A percentile compares a stretch with the other conserved stretches of the same genome.
Conservation (phyloP, 352 stramenopile species). For the Saprolegnia diclina region DNA sequence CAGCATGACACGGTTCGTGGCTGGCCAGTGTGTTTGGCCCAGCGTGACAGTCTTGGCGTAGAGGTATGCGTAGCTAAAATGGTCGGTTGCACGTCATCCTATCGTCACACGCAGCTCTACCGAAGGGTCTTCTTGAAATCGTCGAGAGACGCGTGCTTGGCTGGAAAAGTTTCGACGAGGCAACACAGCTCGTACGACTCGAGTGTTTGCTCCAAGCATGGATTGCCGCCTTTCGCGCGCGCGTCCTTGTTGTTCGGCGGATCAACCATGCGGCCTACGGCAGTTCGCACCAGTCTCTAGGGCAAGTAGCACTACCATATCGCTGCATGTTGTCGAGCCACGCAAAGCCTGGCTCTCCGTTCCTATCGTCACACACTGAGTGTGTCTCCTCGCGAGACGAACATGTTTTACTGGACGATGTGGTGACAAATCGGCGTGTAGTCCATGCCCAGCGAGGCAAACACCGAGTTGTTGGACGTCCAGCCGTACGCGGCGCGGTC, state of each 20-base stretch:
- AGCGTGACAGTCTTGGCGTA: conserved; percentile 95
- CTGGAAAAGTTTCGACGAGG: conserved; percentile 91
- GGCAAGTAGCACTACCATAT: conserved; percentile 39
- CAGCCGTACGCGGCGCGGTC: conserved; percentile 84
- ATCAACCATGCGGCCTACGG: conserved; percentile 74
- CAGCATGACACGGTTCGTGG: conserved; percentile 90
- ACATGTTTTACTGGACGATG: conserved; percentile 40
- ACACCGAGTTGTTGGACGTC: conserved; percentile 94
- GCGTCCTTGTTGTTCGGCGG: conserved; percentile 72
- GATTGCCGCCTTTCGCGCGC: conserved; percentile 83
- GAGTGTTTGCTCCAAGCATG: conserved; percentile 87
- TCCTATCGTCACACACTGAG: conserved; percentile 30
- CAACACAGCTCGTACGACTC: conserved; percentile 94
- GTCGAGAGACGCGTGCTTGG: conserved; percentile 73
- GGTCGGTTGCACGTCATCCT: background rate
- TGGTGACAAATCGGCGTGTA: conserved; percentile 82
- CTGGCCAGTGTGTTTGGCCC: conserved; percentile 84
- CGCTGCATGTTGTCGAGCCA: conserved; percentile 92
- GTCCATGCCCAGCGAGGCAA: conserved; percentile 89
- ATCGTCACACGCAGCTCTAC: background rate
- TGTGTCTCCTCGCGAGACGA: background rate
- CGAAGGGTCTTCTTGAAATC: conserved; percentile 86
- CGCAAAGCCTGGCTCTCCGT: conserved; percentile 90
- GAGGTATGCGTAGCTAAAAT: conserved; percentile 59
- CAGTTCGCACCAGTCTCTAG: background rate